Conservation (phyloP, 208 protist genomes). For the Spongospora subterranea region DNA sequence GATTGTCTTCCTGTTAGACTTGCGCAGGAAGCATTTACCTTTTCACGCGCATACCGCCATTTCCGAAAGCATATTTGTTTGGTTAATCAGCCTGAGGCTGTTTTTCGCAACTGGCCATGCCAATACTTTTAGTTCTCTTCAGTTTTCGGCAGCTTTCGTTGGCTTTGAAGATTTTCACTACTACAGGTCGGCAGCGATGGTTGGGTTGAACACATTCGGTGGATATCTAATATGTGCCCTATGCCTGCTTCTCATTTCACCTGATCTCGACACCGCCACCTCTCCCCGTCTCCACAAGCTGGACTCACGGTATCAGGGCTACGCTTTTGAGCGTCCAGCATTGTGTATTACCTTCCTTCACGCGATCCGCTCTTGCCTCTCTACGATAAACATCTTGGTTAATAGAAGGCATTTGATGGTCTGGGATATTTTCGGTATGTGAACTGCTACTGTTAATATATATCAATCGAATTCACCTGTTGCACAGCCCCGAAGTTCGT, state of each 20-base stretch:
- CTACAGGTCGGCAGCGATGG: background rate
- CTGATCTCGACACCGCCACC: background rate
- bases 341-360: background rate
- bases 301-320: background rate
- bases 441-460: background rate
- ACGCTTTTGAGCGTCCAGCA: constrained; percentile 44
- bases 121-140: constrained; percentile 32
- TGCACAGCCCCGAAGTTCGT: constrained; percentile 36
- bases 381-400: constrained; percentile 5
- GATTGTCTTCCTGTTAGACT: background rate
- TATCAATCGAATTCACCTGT: background rate
- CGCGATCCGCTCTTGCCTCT: background rate
- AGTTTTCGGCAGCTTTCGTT: constrained; percentile 22
- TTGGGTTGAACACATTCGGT: constrained; percentile 46
- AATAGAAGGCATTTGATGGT: constrained; percentile 35
- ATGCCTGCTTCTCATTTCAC: background rate
- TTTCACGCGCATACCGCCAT: background rate
- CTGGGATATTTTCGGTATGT: constrained; percentile 49
- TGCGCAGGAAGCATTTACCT: background rate
- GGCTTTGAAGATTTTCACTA: constrained; percentile 51
- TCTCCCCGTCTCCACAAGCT: background rate
- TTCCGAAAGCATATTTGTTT: constrained; percentile 24
- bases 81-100: background rate
- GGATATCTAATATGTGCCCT: background rate
- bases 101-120: constrained; percentile 48